Conservation (phyloP, 2,329 filamentous ascomycete genomes). For the Bipolaris bicolor region DNA sequence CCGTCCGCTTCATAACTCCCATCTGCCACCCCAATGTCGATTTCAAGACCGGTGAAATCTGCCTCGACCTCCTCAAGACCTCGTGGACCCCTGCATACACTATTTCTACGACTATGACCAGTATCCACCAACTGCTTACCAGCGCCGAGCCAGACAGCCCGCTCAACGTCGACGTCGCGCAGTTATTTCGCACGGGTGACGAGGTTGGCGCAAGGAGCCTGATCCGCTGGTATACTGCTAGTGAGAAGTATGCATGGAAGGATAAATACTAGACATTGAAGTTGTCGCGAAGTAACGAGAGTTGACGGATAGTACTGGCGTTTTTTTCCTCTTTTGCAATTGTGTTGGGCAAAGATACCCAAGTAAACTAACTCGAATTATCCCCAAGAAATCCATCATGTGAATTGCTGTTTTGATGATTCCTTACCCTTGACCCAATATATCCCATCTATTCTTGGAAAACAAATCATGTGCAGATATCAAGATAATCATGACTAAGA, state of each 20-base stretch:
- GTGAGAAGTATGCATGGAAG: conserved; percentile 53
- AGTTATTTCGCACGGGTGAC: conserved; percentile 72
- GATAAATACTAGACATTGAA: neutral
- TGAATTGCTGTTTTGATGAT: too few relatives aligned
- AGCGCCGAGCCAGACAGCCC: conserved; percentile 76
- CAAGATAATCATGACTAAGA: too few relatives aligned
- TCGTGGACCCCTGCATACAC: conserved; percentile 88
- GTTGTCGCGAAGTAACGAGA: neutral
- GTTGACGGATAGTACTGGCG: neutral
- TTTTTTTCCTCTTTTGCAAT: neutral
- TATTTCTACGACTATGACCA: conserved; percentile 74
- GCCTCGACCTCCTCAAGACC: conserved; percentile 79
- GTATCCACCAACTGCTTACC: conserved; percentile 71
- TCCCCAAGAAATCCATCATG: too few relatives aligned
- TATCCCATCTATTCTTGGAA: too few relatives aligned
- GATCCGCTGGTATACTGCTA: conserved; percentile 72
- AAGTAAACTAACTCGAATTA: too few relatives aligned
- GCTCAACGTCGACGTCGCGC: conserved; percentile 79
- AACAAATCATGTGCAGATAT: too few relatives aligned
- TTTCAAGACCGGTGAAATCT: conserved; percentile 81
- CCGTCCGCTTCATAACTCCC: conserved; percentile 74
- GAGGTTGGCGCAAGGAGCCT: conserved; percentile 69
- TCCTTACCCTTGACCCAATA: too few relatives aligned
- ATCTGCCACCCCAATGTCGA: conserved; percentile 52
- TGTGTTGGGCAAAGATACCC: too few relatives aligned